Conservation (phyloP, 176 grass and related monocot genomes). For the Melocanna baccifera region DNA sequence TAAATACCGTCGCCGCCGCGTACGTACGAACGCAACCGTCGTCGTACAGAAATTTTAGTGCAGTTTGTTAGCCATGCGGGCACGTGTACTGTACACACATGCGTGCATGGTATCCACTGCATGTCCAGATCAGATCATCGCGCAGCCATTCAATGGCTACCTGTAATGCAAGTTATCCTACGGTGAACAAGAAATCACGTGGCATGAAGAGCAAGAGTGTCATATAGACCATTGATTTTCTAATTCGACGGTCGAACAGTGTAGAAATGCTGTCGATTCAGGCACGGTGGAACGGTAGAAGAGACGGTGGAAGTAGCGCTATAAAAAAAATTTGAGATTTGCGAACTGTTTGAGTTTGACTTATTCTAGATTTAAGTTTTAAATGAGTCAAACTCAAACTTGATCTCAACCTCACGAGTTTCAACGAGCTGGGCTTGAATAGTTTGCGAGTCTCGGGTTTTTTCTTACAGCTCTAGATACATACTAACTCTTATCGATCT, state of each 20-base stretch:
- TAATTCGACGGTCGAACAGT: not conserved
- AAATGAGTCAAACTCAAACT: too few species aligned
- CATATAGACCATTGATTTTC: not conserved
- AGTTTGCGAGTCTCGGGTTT: too few species aligned
- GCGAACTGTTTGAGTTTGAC: too few species aligned
- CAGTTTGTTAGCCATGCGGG: not conserved
- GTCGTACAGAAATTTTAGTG: slow-evolving; percentile 2
- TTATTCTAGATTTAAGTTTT: too few species aligned
- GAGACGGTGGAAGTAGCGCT: not conserved
- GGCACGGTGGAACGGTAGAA: too few species aligned
- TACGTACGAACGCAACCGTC: not conserved
- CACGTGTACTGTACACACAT: not conserved
- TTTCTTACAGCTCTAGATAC: too few species aligned
- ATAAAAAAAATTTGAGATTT: too few species aligned
- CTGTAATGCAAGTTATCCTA: not conserved
- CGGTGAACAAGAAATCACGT: not conserved
- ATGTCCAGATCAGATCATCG: not conserved
- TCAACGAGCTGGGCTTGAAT: too few species aligned
- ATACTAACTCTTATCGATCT: too few species aligned
- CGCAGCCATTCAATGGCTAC: not conserved
- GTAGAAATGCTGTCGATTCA: not conserved
- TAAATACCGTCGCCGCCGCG: not conserved
- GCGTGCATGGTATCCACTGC: not conserved
- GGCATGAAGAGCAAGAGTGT: too few species aligned
- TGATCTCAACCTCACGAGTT: too few species aligned